phyloP scores from a whole-genome alignment of 1,284 basidiomycete genomes.

The Sparassis latifolia region DNA sequence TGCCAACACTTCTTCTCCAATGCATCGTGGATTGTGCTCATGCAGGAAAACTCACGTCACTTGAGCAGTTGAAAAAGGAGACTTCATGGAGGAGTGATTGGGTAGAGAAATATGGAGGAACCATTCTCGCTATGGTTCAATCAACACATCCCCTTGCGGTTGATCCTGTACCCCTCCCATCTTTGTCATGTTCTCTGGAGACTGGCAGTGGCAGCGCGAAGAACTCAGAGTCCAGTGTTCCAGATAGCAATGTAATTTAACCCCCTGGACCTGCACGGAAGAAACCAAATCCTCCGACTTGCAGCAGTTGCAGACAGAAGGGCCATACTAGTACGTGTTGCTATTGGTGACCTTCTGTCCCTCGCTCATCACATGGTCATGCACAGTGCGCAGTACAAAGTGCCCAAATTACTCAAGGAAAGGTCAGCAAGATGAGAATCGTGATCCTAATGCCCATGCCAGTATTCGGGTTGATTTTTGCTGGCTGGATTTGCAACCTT shows the following conservation, averaged over 20 bases:
- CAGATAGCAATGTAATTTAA: too few species aligned
- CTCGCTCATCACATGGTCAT: not conserved
- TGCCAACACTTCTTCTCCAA: not conserved
- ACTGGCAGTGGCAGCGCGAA: too few species aligned
- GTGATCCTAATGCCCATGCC: too few species aligned
- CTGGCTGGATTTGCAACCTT: too few species aligned
- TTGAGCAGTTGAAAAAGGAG: conserved; percentile 1
- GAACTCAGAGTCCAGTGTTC: too few species aligned
- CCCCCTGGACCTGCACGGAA: too few species aligned
- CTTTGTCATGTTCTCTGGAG: not conserved
- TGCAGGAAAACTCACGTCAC: not conserved
- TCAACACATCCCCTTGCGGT: not conserved
- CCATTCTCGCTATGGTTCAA: not conserved
- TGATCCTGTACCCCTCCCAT: not conserved
- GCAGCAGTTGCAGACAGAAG: not conserved
- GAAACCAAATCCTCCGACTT: not conserved
- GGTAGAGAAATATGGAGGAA: not conserved
- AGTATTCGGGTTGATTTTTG: too few species aligned
- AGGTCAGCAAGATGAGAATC: too few species aligned
- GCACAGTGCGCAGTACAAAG: not conserved
- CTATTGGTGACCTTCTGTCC: not conserved
- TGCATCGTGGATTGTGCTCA: conserved; percentile 2
- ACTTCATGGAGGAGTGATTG: not conserved
- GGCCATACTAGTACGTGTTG: not conserved
- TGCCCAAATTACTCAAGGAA: not conserved